phyloP scores from a whole-genome alignment of 1,139 yeast genomes.

The Entelexis sorbosivorans region DNA sequence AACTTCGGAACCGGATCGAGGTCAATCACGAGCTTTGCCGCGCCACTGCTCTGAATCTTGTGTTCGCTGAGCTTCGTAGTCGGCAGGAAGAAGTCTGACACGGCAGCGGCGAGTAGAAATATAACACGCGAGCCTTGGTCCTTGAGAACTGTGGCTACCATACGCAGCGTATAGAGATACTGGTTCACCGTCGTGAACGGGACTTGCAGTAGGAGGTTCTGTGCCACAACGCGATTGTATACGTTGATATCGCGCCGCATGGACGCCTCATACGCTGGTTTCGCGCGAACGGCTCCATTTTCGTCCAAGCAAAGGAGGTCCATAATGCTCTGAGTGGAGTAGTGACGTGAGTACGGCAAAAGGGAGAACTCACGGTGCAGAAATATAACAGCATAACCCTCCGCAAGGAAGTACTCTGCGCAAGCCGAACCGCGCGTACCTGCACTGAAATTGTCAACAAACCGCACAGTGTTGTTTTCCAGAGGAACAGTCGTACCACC shows the following conservation, averaged over 20 bases:
- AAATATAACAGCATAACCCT: slow-evolving; percentile 84
- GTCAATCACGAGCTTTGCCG: slow-evolving; percentile 60
- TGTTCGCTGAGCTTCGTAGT: slow-evolving; percentile 78
- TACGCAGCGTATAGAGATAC: slow-evolving; percentile 69
- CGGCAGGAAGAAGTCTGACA: slow-evolving; percentile 89
- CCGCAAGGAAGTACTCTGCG: slow-evolving; percentile 78
- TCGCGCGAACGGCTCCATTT: slow-evolving; percentile 36
- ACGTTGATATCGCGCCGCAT: slow-evolving; percentile 53
- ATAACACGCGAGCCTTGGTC: slow-evolving; percentile 39
- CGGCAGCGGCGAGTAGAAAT: slow-evolving; percentile 93
- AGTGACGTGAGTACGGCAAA: slow-evolving; percentile 82
- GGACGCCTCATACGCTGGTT: slow-evolving; percentile 47
- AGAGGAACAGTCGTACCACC: slow-evolving; percentile 99
- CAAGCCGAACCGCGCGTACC: slow-evolving; percentile 97
- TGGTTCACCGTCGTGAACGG: slow-evolving; percentile 96
- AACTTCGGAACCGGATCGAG: slow-evolving; percentile 95
- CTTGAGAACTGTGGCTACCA: slow-evolving; percentile 48
- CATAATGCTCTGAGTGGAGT: slow-evolving; percentile 73
- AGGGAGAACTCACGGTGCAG: slow-evolving; percentile 85
- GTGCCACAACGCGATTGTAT: slow-evolving; percentile 49
- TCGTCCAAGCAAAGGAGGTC: slow-evolving; percentile 53
- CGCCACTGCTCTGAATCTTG: slow-evolving; percentile 74
- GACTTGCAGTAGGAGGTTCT: slow-evolving; percentile 51
- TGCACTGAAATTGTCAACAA: slow-evolving; percentile 92
- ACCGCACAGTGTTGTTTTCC: slow-evolving; percentile 90